Base-by-base conservation (phyloP, 2,329 filamentous ascomycete species). In the Fusarium bactridioides region DNA sequence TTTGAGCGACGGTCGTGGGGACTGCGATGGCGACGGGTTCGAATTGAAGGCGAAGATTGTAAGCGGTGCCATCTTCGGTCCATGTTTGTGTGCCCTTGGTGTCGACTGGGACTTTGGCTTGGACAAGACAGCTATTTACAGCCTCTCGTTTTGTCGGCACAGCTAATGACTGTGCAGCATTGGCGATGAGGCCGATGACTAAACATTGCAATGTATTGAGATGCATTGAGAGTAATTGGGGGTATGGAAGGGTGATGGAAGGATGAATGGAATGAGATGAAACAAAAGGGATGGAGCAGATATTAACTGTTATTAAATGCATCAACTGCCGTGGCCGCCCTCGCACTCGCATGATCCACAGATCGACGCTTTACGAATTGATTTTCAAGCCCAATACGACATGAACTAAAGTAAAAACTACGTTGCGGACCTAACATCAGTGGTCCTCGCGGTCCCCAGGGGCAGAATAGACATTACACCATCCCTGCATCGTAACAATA, bases 1-100 rank as follows among this genome's bases (percentile, higher is more conserved):
- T 81, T n/a, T 87, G 81, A 5, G 80, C 75, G 0, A 79, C 74
- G 1, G 79, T 82, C 0, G 70, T 76, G 1, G 82, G 79, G 0
- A 80, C 73, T 6, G 78, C 79, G 12, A 83, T 79, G 19, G 79
- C 78, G 3, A 74, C 71, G 1, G 81, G 81, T 15, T 70, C 70
- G 61, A 76, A 81, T 15, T 77, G 76, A 9, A 81, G 76, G 4
- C 81, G 78, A 5, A 81, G 66, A 60, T 83, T 83, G 70, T 79
- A 80, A 0, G 80, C 77, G 3, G 75, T 70, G 11, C 74, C 77
- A 40, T 83, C 82, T 8, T 78, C 60, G 10, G 76, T 73, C 82
- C 82, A 85, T 3, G 56, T 55, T 7, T 66, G 43, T 0, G 76
- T 65, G 10, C 73, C 74, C 18, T 69, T 64, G 12, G 44, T 61